A percentile compares a stretch with the other conserved stretches of the same genome.
Conservation (phyloP, 2,329 filamentous ascomycete species). For the Scedosporium aurantiacum region DNA sequence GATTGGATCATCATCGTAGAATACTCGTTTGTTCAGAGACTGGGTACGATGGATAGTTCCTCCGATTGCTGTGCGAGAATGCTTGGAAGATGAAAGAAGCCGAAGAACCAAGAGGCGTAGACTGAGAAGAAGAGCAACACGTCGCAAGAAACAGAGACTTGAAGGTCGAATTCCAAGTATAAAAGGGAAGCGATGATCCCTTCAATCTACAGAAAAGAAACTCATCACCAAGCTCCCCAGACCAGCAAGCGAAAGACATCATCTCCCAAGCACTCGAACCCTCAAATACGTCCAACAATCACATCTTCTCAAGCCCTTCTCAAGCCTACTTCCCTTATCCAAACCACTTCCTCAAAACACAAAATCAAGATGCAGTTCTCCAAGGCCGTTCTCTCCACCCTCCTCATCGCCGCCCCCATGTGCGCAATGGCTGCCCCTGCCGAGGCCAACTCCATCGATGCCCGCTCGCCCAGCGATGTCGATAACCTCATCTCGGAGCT, state of each 20-base stretch:
- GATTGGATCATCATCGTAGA: no score
- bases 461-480: neutral
- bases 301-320: no score
- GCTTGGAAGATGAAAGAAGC: no score
- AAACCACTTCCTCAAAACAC: neutral
- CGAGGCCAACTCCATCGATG: neutral
- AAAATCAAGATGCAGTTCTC: slow-evolving; percentile 4
- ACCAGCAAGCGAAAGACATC: neutral
- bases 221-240: neutral
- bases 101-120: no score
- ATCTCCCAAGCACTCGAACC: slow-evolving; percentile 10
- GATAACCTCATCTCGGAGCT: neutral
- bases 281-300: no score
- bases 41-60: no score
- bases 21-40: no score
- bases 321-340: neutral
- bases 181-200: neutral
- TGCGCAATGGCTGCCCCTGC: neutral
- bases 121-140: no score
- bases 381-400: slow-evolving; percentile 2
- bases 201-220: neutral
- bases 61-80: no score
- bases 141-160: no score
- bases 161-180: neutral
- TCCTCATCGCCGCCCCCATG: slow-evolving; percentile 4